A percentile compares a stretch with the other conserved stretches of the same genome.
phyloP scores from a whole-genome alignment of 2,329 filamentous ascomycete genomes.

The Pseudogymnoascus sp. region DNA sequence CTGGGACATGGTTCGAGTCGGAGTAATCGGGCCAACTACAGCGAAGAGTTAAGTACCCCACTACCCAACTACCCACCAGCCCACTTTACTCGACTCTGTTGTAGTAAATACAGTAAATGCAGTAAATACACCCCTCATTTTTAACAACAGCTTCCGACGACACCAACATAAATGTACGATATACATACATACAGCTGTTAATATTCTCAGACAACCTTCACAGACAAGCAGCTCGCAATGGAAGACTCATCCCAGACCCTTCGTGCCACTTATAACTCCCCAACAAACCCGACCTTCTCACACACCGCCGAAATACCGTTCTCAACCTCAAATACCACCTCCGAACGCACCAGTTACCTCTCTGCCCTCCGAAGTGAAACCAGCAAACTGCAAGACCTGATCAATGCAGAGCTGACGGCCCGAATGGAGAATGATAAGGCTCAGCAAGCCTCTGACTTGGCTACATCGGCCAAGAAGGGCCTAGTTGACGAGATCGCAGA shows the following conservation, averaged over 20 bases:
- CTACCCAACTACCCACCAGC: conserved; percentile 3
- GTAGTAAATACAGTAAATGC: no score
- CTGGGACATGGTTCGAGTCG: neutral
- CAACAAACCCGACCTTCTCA: conserved; percentile 43
- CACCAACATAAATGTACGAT: neutral
- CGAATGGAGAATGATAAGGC: conserved; percentile 70
- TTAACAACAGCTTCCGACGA: neutral
- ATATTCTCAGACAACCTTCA: conserved; percentile 1
- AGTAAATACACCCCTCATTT: neutral
- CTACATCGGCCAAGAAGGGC: conserved; percentile 31
- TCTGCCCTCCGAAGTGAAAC: conserved; percentile 51
- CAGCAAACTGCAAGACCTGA: conserved; percentile 52
- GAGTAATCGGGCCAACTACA: conserved; percentile 1
- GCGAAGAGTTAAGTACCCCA: neutral
- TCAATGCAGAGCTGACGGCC: conserved; percentile 66
- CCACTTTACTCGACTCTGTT: neutral
- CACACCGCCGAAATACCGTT: conserved; percentile 35
- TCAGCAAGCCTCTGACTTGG: conserved; percentile 34
- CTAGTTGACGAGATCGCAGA: conserved; percentile 50
- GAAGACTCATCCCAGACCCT: conserved; percentile 28
- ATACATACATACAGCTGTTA: neutral
- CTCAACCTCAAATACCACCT: conserved; percentile 33
- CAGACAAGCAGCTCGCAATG: conserved; percentile 1
- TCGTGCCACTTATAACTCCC: conserved; percentile 49
- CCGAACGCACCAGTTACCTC: conserved; percentile 55